Percentiles rank a stretch among this genome's conserved stretches.
Evolutionary conservation across 352 stramenopile genomes (phyloP).

Genomic region (Phytopythium montanum): DNA sequence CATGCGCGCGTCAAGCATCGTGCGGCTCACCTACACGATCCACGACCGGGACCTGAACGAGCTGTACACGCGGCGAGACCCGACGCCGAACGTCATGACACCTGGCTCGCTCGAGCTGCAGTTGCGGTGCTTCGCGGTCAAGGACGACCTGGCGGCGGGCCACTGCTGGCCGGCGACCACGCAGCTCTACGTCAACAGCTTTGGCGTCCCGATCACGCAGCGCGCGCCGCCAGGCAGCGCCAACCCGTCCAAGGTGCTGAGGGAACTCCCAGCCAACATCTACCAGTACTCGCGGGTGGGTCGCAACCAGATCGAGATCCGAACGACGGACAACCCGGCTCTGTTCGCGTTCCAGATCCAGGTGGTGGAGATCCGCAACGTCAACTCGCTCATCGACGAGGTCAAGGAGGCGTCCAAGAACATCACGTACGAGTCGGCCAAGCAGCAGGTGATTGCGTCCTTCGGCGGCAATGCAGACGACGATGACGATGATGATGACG

Average conservation of each 20-base stretch:
- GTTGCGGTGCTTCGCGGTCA: conserved; percentile 71
- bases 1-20: conserved; percentile 33
- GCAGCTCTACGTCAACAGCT: conserved; percentile 68
- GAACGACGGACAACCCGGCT: conserved; percentile 53
- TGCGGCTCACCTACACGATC: conserved; percentile 66
- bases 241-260: conserved; percentile 79
- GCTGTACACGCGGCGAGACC: conserved; percentile 55
- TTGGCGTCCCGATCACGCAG: conserved; percentile 60
- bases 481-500: conserved; percentile 42
- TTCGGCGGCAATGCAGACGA: conserved; percentile 59
- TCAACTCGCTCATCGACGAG: conserved; percentile 59
- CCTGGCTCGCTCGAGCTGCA: conserved; percentile 69
- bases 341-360: conserved; percentile 74
- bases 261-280: conserved; percentile 71
- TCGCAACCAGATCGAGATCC: conserved; percentile 74
- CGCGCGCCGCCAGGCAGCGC: conserved; percentile 67
- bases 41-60: conserved; percentile 71
- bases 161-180: conserved; percentile 71
- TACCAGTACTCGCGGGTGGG: conserved; percentile 64
- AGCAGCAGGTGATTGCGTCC: conserved; percentile 73
- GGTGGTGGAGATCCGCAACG: conserved; percentile 61
- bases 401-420: conserved; percentile 53
- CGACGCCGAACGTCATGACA: conserved; percentile 46
- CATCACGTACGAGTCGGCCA: conserved; percentile 71
- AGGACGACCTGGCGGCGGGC: conserved; percentile 63